Evolutionary conservation across 805 yeast species (phyloP), one percentile per base, ranked within the genome.

Genomic region (Ogataea neopini): DNA sequence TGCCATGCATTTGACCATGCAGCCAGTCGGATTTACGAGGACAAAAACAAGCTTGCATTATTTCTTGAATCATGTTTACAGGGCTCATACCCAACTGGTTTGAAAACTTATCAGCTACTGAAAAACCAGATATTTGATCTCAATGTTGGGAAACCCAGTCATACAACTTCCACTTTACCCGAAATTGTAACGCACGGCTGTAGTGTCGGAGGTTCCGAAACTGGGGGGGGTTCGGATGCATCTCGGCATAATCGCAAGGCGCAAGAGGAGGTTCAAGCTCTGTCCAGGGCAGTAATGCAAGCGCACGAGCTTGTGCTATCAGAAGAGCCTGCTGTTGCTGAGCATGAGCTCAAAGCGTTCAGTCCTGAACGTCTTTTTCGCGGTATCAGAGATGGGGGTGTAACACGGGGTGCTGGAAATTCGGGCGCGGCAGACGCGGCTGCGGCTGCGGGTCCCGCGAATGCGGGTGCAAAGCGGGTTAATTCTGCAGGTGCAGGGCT

Each of bases 301-400:
- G 30, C 30, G 4, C 30, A 28, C 30, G 30, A 10, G 25, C 8
- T 22, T 5, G 25, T 22, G 25, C 8, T 22, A 8, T 22, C 25
- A 8, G 25, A 22, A 8, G 25, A 22, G 22, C 42, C 42, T 22
- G n/a, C 20, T 35, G 44, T 40, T 11, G 38, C 35, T 11, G 49
- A 46, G 4, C 18, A 20, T 6, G 56, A 47, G 7, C 25, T 49
- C 14, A 43, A 38, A n/a, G 14, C 41, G 22, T 52, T 52, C 40
- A 44, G 32, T 25, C 50, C 56, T 11, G 51, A 42, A 13, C 35
- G 39, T 13, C 40, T 52, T 18, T 52, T 52, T 41, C 23, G 34
- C 18, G 32, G 11, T 18, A 36, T 26, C 17, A 22, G 25, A 8
- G 25, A 8, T 22, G 8, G n/a, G n/a, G n/a, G 5, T 22, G 25